A percentile compares a stretch with the other conserved stretches of the same genome.
These are phyloP conservation scores for Aspergillus egyptiacus DNA, from an alignment of 495 filamentous ascomycete species.

Conservation along the genomic window DNA sequence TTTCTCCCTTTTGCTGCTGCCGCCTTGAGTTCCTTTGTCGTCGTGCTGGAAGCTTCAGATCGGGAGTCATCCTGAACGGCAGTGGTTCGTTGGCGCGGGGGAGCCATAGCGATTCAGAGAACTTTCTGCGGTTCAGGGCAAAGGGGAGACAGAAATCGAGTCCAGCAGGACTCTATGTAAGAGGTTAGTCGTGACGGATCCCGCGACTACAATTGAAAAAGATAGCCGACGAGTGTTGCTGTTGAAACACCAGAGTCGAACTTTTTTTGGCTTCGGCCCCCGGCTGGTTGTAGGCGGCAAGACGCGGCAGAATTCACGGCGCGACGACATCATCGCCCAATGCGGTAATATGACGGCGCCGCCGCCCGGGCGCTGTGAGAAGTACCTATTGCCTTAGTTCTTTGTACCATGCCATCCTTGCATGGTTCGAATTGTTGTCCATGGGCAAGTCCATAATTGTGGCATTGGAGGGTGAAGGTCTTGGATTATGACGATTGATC, in stretches of 20 bases:
- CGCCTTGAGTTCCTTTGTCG: constrained; percentile 41
- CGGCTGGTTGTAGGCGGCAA: constrained; percentile 23
- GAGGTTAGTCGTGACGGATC: not conserved
- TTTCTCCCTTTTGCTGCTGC: constrained; percentile 33
- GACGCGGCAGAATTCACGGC: constrained; percentile 32
- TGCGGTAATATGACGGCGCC: constrained; percentile 20
- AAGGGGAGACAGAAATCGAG: constrained; percentile 3
- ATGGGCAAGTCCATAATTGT: too few species aligned
- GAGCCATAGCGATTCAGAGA: constrained; percentile 29
- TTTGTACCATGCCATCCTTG: not conserved
- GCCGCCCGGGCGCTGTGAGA: too few species aligned
- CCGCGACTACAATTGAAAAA: constrained; percentile 11
- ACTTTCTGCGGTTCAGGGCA: not conserved
- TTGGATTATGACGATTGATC: not conserved
- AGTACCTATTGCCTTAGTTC: too few species aligned
- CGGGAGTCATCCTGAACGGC: constrained; percentile 46
- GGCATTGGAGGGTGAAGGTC: too few species aligned
- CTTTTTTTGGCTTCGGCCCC: constrained; percentile 20
- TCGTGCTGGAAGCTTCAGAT: constrained; percentile 49
- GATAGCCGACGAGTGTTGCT: not conserved
- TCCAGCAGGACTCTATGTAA: not conserved
- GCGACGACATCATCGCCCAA: constrained; percentile 22
- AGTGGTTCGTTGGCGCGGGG: constrained; percentile 42
- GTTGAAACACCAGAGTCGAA: constrained; percentile 12
- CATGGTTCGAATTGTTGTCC: not conserved